These are phyloP conservation scores for Cymbidium sinense DNA, from an alignment of 106 monocot species.

Conservation along the genomic window DNA sequence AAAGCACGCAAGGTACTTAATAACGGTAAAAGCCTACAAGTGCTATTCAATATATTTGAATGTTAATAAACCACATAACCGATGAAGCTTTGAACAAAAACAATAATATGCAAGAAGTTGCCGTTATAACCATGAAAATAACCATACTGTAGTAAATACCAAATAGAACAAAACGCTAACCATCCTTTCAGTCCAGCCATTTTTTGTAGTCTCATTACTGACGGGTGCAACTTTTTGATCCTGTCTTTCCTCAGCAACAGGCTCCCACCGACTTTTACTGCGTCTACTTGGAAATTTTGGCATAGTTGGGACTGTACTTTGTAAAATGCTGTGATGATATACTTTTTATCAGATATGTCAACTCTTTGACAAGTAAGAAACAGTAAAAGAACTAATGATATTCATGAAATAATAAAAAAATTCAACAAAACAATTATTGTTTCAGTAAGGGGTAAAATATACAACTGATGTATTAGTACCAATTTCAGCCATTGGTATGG, in stretches of 20 bases:
- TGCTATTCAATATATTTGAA: not conserved
- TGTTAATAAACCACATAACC: not conserved
- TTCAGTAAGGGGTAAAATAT: not conserved
- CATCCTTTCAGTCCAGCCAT: slow-evolving; percentile 29
- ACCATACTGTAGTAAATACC: too few species aligned
- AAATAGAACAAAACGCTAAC: slow-evolving; percentile 27
- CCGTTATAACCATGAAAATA: not conserved
- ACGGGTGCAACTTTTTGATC: slow-evolving; percentile 26
- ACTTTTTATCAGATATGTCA: not conserved
- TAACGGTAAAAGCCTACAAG: not conserved
- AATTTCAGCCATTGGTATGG: not conserved
- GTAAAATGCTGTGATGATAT: slow-evolving; percentile 23
- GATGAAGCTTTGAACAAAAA: not conserved
- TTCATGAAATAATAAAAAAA: slow-evolving; percentile 1
- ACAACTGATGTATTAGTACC: not conserved
- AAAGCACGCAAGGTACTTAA: not conserved
- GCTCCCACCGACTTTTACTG: slow-evolving; percentile 93
- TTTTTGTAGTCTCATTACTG: slow-evolving; percentile 24
- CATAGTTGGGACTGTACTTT: slow-evolving; percentile 25
- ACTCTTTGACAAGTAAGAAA: not conserved
- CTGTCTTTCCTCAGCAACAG: slow-evolving; percentile 60
- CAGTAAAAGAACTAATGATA: not conserved
- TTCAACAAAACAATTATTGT: not conserved
- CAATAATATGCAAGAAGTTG: not conserved
- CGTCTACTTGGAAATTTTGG: slow-evolving; percentile 47